Percentiles rank a stretch among this genome's conserved stretches.
These are phyloP conservation scores for Gymnopilus junonius DNA, from an alignment of 768 basidiomycete genomes.

Conservation along the genomic window DNA sequence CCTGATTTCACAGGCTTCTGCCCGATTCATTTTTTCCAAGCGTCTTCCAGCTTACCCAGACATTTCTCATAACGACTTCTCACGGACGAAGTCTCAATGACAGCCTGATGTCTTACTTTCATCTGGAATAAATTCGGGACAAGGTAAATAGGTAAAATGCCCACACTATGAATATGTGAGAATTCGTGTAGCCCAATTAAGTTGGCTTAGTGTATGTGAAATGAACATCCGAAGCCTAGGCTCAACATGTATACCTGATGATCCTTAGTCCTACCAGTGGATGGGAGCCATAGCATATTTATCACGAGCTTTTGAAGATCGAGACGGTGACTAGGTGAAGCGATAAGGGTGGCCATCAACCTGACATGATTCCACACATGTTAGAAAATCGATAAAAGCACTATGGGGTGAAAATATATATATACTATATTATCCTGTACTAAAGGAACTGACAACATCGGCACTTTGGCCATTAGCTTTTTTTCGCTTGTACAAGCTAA, in stretches of 20 bases:
- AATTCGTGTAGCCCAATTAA: not conserved
- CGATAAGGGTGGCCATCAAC: not conserved
- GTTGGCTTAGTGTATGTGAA: not conserved
- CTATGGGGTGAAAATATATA: not conserved
- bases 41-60: not conserved
- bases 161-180: conserved; percentile 13
- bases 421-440: not conserved
- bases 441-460: not conserved
- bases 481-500: too few species aligned
- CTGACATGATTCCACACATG: not conserved
- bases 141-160: not conserved
- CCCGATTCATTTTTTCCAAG: conserved; percentile 1
- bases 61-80: not conserved
- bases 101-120: not conserved
- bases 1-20: not conserved
- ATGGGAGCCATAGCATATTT: not conserved
- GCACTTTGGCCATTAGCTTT: too few species aligned
- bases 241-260: not conserved
- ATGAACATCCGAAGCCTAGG: not conserved
- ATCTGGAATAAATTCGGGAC: conserved; percentile 12
- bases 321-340: not conserved
- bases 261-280: not conserved
- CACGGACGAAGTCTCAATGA: not conserved
- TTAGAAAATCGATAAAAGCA: not conserved
- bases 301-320: not conserved